Conservation (phyloP, 768 basidiomycete genomes). For the Pleurotus tuber-regium region DNA sequence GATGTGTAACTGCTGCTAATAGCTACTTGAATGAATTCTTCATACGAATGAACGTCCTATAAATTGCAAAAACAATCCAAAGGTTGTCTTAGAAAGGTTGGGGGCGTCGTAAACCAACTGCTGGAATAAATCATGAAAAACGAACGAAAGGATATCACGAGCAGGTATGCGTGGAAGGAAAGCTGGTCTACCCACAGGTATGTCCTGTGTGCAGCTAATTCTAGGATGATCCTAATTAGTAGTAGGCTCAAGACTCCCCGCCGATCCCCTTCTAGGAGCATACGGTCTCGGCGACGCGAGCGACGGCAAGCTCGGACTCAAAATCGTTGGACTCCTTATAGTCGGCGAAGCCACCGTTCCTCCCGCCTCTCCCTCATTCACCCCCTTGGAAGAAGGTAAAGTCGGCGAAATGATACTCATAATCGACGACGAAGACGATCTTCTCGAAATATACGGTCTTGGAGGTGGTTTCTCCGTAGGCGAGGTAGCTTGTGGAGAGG, state of each 20-base stretch:
- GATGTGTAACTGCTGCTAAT: too few relatives aligned
- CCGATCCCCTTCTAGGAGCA: slow-evolving; percentile 4
- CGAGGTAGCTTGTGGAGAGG: slow-evolving; percentile 21
- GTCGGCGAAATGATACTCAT: slow-evolving; percentile 37
- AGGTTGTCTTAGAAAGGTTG: too few relatives aligned
- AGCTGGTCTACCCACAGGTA: too few relatives aligned
- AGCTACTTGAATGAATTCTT: too few relatives aligned
- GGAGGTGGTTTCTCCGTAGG: slow-evolving; percentile 44
- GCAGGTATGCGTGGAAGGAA: too few relatives aligned
- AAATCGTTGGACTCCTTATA: slow-evolving; percentile 6
- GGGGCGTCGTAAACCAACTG: too few relatives aligned
- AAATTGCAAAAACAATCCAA: too few relatives aligned
- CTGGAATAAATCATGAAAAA: too few relatives aligned
- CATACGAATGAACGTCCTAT: too few relatives aligned
- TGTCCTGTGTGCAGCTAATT: too few relatives aligned
- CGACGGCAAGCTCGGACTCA: slow-evolving; percentile 8
- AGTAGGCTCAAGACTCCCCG: slow-evolving; percentile 4
- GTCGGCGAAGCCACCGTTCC: slow-evolving; percentile 16
- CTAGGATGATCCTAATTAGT: background rate
- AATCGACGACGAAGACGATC: slow-evolving; percentile 47
- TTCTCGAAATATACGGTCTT: slow-evolving; percentile 59
- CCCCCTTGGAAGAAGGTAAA: slow-evolving; percentile 16
- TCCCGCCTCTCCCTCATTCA: slow-evolving; percentile 13
- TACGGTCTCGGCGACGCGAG: slow-evolving; percentile 6
- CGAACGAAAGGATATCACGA: too few relatives aligned